Evolutionary conservation across 1,284 basidiomycete species (phyloP).

Genomic region (Apiotrichum montevideense): DNA sequence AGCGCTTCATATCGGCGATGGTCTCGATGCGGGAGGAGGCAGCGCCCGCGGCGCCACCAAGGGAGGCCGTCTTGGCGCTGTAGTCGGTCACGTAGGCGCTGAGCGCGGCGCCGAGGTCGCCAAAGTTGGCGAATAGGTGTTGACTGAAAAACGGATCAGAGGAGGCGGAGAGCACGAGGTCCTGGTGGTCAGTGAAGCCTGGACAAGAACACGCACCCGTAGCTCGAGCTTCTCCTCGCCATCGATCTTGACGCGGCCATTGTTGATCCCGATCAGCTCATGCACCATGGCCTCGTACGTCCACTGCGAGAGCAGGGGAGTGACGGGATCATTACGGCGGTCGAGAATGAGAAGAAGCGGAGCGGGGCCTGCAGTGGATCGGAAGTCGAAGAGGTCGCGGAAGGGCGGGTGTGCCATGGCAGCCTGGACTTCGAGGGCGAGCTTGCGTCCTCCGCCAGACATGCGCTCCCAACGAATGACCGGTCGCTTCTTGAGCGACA

Average conservation of each 20-base stretch:
- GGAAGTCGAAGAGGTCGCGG: slow-evolving; percentile 52
- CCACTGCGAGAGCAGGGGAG: slow-evolving; percentile 96
- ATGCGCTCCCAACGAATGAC: slow-evolving; percentile 88
- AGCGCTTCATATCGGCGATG: slow-evolving; percentile 93
- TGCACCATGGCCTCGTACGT: slow-evolving; percentile 99
- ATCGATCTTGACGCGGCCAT: slow-evolving; percentile 83
- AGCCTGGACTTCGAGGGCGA: slow-evolving; percentile 72
- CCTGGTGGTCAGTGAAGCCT: slow-evolving; percentile 52
- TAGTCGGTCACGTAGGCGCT: slow-evolving; percentile 94
- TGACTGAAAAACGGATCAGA: slow-evolving; percentile 94
- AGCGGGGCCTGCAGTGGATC: slow-evolving; percentile 50
- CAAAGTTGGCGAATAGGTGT: slow-evolving; percentile 90
- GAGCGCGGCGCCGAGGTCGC: slow-evolving; percentile 88
- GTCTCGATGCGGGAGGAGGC: slow-evolving; percentile 74
- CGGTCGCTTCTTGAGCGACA: slow-evolving; percentile 94
- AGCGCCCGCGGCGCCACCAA: slow-evolving; percentile 40
- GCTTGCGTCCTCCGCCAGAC: slow-evolving; percentile 82
- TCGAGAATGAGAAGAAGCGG: slow-evolving; percentile 60
- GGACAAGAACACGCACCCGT: slow-evolving; percentile 54
- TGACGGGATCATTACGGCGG: slow-evolving; percentile 93
- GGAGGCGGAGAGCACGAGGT: slow-evolving; percentile 85
- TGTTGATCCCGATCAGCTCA: slow-evolving; percentile 87
- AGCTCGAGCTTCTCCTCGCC: slow-evolving; percentile 82
- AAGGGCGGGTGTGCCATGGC: slow-evolving; percentile 47
- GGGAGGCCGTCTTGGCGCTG: slow-evolving; percentile 63